Evolutionary conservation across 495 filamentous ascomycete genomes (phyloP).

Genomic region (Aspergillus asperescens): DNA sequence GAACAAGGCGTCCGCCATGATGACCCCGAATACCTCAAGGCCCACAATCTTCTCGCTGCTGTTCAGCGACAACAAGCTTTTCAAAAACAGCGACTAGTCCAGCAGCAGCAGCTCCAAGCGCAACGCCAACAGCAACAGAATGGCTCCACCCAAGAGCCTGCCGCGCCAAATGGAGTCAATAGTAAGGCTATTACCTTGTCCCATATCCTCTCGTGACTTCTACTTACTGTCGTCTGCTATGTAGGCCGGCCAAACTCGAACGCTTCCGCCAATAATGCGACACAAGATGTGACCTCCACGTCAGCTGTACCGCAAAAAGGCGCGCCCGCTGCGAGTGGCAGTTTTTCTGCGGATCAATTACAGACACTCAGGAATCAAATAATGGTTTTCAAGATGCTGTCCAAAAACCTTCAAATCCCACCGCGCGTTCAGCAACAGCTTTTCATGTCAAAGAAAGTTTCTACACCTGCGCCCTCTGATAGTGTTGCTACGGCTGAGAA

Average conservation of each 20-base stretch:
- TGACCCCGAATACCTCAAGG: conserved; percentile 77
- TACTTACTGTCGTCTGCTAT: conserved; percentile 4
- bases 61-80: conserved; percentile 58
- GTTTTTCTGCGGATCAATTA: conserved; percentile 68
- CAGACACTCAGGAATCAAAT: conserved; percentile 70
- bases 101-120: conserved; percentile 46
- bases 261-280: conserved; percentile 39
- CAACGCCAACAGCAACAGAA: conserved; percentile 47
- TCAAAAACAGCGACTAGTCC: conserved; percentile 39
- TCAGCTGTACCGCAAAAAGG: conserved; percentile 27
- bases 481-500: conserved; percentile 48
- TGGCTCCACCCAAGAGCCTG: conserved; percentile 29
- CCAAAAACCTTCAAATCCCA: conserved; percentile 75
- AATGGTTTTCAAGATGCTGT: conserved; percentile 71
- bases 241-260: conserved; percentile 40
- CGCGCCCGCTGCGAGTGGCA: conserved; percentile 38
- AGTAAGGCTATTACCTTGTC: conserved; percentile 29
- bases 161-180: conserved; percentile 46
- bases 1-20: conserved; percentile 62
- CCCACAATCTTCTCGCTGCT: conserved; percentile 57
- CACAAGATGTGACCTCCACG: conserved; percentile 23
- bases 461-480: conserved; percentile 55
- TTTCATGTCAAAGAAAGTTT: conserved; percentile 64
- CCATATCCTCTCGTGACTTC: neutral
- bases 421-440: conserved; percentile 67